Percentiles rank a stretch among this genome's conserved stretches.
These are phyloP conservation scores for Perkinsus marinus DNA, from an alignment of 169 alveolate genomes.

Conservation along the genomic window DNA sequence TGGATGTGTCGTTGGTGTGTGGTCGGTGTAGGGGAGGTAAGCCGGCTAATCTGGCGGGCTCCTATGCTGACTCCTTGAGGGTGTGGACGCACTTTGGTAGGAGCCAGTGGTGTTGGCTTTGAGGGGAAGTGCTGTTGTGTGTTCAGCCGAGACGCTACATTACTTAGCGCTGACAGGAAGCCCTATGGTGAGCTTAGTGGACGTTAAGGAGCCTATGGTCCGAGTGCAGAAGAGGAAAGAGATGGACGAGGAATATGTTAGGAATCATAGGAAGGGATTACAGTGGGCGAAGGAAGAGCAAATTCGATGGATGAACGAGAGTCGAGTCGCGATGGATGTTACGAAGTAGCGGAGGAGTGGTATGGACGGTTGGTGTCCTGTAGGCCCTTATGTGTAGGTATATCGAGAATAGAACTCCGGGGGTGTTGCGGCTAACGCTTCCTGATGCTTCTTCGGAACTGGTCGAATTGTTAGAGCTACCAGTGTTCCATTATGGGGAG, in stretches of 20 bases:
- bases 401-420: neutral
- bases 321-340: neutral
- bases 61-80: neutral
- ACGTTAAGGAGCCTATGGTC: neutral
- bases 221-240: neutral
- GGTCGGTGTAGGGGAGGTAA: neutral
- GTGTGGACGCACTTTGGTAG: neutral
- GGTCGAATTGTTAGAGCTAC: neutral
- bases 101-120: neutral
- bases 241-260: neutral
- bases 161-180: neutral
- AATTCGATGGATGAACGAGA: neutral
- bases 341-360: neutral
- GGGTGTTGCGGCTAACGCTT: neutral
- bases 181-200: neutral
- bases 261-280: neutral
- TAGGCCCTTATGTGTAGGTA: no score
- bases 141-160: neutral
- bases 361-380: no score
- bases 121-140: neutral
- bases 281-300: neutral
- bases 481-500: neutral
- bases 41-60: neutral
- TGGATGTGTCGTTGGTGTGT: neutral
- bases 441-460: neutral